Evolutionary conservation across 1,284 basidiomycete genomes (phyloP), one percentile per base, ranked within the genome.

Genomic region (Irpex sp.): DNA sequence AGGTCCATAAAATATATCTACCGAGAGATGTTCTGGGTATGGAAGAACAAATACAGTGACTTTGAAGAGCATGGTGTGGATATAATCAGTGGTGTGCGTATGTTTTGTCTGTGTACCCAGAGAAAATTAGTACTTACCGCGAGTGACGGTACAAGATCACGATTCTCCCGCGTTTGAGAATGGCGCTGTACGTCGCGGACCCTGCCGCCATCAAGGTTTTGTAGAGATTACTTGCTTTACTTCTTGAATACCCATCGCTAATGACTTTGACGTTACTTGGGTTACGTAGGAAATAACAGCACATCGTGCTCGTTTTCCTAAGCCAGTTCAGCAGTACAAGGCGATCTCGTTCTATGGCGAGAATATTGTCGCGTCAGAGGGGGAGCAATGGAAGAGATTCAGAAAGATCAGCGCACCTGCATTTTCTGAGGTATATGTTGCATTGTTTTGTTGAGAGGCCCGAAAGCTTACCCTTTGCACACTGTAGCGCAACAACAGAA

Each of bases 401-500:
- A 37, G 57, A 57, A 62, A 62, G 49, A 58, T 62, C 34, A 26
- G 57, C 26, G 61, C 61, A 7, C 61, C 61, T 3, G 57, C 61
- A 31, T 62, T 62, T 47, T 62, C 61, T 21, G 61, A 62, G 36
- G 61, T 62, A 13, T 19, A 57, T 26, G 21, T 26, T 26, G 21
- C 21, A 26, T 26, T 40, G 34, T 60, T 36, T 47, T n/a, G 15
- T 15, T 7, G 6, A n/a, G 6, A 26, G 54, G 52, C 21, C 21
- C 21, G 21, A 26, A 26, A 26, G 21, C 21, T 26, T 2, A 26
- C 21, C 3, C 21, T 26, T 26, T 26, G 21, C 21, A 26, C 21
- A 2, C 31, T 8, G 6, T 60, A 82, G 81, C 76, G 75, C 60
- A 84, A 85, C 67, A 85, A 84, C 64, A 78, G 75, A 60, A 69